Conservation (phyloP, 2,329 filamentous ascomycete genomes). For the Metarhizium album region DNA sequence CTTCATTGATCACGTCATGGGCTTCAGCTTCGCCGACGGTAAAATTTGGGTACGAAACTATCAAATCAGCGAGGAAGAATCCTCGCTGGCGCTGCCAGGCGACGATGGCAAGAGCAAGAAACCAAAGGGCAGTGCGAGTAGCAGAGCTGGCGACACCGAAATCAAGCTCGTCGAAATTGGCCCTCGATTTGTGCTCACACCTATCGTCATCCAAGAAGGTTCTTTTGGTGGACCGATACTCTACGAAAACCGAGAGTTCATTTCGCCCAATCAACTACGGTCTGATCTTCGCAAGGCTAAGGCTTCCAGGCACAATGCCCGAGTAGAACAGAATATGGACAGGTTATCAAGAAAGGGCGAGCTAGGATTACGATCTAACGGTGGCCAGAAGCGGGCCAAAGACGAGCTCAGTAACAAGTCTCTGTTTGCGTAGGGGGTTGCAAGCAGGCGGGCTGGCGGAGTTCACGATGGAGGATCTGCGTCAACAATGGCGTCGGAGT, state of each 20-base stretch:
- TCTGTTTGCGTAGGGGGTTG: slow-evolving; percentile 53
- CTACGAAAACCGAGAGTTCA: slow-evolving; percentile 96
- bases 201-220: slow-evolving; percentile 89
- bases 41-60: slow-evolving; percentile 97
- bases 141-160: slow-evolving; percentile 50
- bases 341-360: slow-evolving; percentile 63
- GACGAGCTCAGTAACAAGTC: slow-evolving; percentile 67
- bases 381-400: slow-evolving; percentile 49
- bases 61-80: slow-evolving; percentile 77
- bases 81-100: slow-evolving; percentile 32
- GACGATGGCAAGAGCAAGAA: slow-evolving; percentile 31
- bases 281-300: slow-evolving; percentile 67
- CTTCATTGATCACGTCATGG: slow-evolving; percentile 91
- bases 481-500: slow-evolving; percentile 2
- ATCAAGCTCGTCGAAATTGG: slow-evolving; percentile 86
- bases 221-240: slow-evolving; percentile 94
- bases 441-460: not conserved
- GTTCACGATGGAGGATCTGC: not conserved
- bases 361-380: slow-evolving; percentile 61
- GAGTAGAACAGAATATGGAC: slow-evolving; percentile 65
- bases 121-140: slow-evolving; percentile 19
- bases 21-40: slow-evolving; percentile 79
- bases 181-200: slow-evolving; percentile 83
- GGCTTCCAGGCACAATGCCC: slow-evolving; percentile 65
- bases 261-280: slow-evolving; percentile 89